Conservation (phyloP, 2,329 filamentous ascomycete species). For the Ophiocordyceps camponoti-rufipedis region DNA sequence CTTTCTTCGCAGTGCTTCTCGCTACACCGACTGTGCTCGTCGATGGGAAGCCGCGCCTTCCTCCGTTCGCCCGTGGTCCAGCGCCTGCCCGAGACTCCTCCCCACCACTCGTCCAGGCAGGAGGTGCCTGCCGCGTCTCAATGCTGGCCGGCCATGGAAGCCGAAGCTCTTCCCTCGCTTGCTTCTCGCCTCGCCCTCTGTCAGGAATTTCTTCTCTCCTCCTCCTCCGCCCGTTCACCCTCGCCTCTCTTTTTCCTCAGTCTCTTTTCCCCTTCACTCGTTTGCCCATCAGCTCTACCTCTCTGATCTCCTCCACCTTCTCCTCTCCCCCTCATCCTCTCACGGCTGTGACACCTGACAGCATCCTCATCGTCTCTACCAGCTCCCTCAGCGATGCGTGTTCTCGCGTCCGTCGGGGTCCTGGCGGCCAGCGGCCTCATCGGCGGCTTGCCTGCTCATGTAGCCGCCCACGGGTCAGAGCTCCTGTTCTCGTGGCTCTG, state of each 20-base stretch:
- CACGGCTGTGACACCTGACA: not conserved
- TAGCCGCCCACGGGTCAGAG: slow-evolving; percentile 15
- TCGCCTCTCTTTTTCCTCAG: not conserved
- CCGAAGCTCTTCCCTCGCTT: not conserved
- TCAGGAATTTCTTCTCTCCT: not conserved
- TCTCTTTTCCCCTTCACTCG: slow-evolving; percentile 1
- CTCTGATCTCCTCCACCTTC: slow-evolving; percentile 5
- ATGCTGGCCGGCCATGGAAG: not conserved
- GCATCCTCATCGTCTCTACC: not conserved
- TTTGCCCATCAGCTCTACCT: slow-evolving; percentile 2
- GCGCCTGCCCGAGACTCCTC: not conserved
- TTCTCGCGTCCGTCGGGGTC: slow-evolving; percentile 14
- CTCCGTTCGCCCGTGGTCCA: not conserved
- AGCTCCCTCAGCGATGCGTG: slow-evolving; percentile 18
- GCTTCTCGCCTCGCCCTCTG: not conserved
- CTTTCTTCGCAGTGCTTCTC: not conserved
- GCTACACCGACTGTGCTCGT: not conserved
- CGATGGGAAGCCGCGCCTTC: not conserved
- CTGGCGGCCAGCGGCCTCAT: slow-evolving; percentile 17
- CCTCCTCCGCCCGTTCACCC: not conserved
- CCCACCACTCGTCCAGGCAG: not conserved
- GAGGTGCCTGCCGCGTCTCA: not conserved
- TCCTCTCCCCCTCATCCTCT: not conserved
- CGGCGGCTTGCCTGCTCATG: slow-evolving; percentile 12
- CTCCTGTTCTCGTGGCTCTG: not conserved